Evolutionary conservation across 73 alveolate genomes (phyloP).

Genomic region (Paramecium sonneborni): DNA sequence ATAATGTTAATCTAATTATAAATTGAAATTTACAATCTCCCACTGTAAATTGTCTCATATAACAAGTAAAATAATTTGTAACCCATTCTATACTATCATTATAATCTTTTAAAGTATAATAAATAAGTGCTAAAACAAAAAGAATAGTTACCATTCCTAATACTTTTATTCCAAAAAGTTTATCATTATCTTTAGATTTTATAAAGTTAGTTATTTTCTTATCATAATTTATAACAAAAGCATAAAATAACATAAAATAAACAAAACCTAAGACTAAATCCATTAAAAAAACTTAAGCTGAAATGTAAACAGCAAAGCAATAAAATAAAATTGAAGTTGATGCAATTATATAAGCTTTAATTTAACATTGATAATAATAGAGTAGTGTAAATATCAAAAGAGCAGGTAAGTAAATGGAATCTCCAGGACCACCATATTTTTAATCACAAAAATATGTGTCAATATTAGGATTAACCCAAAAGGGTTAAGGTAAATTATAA

Average conservation of each 20-base stretch:
- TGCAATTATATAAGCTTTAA: background rate
- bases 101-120: slow-evolving; percentile 22
- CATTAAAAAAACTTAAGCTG: slow-evolving; percentile 3
- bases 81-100: background rate
- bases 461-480: background rate
- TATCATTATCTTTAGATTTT: background rate
- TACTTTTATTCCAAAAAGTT: background rate
- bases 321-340: background rate
- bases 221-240: slow-evolving; percentile 7
- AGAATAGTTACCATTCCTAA: background rate
- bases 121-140: background rate
- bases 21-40: background rate
- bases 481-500: slow-evolving; percentile 20
- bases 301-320: slow-evolving; percentile 14
- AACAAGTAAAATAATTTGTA: slow-evolving; percentile 22
- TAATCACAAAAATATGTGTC: slow-evolving; percentile 5
- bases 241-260: background rate
- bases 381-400: background rate
- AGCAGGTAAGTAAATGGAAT: background rate
- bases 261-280: slow-evolving; percentile 3
- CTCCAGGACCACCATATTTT: slow-evolving; percentile 45
- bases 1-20: slow-evolving; percentile 25
- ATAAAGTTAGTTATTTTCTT: background rate
- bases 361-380: background rate
- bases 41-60: background rate